phyloP scores from a whole-genome alignment of 768 basidiomycete species.

The Russula emetica region DNA sequence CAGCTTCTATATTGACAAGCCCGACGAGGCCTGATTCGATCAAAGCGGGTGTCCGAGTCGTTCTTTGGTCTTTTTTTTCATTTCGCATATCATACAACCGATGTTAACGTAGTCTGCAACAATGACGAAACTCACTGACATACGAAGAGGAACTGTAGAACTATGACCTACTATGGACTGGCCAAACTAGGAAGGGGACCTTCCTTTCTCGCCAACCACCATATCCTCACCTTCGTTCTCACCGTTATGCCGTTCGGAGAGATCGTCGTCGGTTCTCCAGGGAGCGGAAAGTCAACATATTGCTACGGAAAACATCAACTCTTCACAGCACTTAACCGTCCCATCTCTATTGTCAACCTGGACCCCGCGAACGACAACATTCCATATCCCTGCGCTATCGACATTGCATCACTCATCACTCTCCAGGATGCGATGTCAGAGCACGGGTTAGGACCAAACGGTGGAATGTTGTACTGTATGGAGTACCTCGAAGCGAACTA shows the following conservation, averaged over 20 bases:
- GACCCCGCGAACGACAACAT: conserved; percentile 86
- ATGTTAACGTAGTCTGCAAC: background rate
- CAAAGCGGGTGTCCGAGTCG: no score
- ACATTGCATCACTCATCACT: conserved; percentile 80
- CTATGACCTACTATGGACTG: no score
- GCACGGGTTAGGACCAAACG: conserved; percentile 87
- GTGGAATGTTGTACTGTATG: conserved; percentile 85
- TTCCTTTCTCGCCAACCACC: conserved; percentile 15
- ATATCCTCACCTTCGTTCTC: conserved; percentile 30
- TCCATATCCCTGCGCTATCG: conserved; percentile 87
- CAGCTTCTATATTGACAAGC: conserved; percentile 44
- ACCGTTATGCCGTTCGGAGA: conserved; percentile 73
- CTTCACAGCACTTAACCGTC: conserved; percentile 78
- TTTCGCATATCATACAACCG: background rate
- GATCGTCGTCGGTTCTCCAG: conserved; percentile 80
- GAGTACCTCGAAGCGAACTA: conserved; percentile 82
- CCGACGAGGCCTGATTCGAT: conserved; percentile 6
- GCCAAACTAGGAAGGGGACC: conserved; percentile 16
- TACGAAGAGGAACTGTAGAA: background rate
- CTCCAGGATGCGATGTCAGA: conserved; percentile 83
- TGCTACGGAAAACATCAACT: conserved; percentile 87
- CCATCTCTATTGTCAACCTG: conserved; percentile 88
- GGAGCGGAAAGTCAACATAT: conserved; percentile 85
- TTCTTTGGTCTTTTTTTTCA: no score
- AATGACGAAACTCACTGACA: background rate